A percentile compares a stretch with the other conserved stretches of the same genome.
Evolutionary conservation across 1,284 basidiomycete species (phyloP).

Genomic region (Clitocybe nebularis): DNA sequence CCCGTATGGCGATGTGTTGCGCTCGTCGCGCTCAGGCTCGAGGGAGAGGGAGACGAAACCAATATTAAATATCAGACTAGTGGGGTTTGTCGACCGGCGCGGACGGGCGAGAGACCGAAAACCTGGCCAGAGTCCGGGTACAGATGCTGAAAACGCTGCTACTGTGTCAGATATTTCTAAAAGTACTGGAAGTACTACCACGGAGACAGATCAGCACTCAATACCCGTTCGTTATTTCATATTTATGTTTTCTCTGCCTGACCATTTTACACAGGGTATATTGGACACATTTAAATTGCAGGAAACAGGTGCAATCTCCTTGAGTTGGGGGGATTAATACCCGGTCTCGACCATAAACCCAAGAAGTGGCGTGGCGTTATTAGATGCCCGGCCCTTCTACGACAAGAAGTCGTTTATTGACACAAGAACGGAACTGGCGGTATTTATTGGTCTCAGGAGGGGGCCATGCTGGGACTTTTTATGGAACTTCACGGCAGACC

Average conservation of each 20-base stretch:
- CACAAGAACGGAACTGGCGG: too few species aligned
- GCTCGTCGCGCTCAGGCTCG: conserved; percentile 11
- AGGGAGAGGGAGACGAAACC: conserved; percentile 19
- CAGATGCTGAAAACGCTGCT: conserved; percentile 14
- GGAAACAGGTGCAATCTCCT: conserved; percentile 19
- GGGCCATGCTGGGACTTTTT: too few species aligned
- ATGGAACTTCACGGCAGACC: too few species aligned
- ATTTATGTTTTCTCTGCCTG: too few species aligned
- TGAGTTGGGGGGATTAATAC: conserved; percentile 23
- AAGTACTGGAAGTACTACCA: too few species aligned
- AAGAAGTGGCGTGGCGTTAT: too few species aligned
- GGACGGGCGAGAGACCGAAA: conserved; percentile 13
- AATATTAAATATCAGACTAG: conserved; percentile 28
- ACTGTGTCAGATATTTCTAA: conserved; percentile 5
- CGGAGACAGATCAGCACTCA: too few species aligned
- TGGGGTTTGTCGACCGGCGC: conserved; percentile 22
- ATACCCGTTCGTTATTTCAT: not conserved
- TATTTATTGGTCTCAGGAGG: too few species aligned
- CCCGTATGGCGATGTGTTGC: conserved; percentile 7
- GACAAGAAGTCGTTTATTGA: too few species aligned
- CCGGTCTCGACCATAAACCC: too few species aligned
- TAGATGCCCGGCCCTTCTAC: too few species aligned
- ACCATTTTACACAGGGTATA: too few species aligned
- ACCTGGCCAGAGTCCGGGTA: conserved; percentile 2
- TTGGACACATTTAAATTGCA: conserved; percentile 14